A percentile compares a stretch with the other conserved stretches of the same genome.
These are phyloP conservation scores for Conticribra guillardii DNA, from an alignment of 108 stramenopile species.

Conservation along the genomic window DNA sequence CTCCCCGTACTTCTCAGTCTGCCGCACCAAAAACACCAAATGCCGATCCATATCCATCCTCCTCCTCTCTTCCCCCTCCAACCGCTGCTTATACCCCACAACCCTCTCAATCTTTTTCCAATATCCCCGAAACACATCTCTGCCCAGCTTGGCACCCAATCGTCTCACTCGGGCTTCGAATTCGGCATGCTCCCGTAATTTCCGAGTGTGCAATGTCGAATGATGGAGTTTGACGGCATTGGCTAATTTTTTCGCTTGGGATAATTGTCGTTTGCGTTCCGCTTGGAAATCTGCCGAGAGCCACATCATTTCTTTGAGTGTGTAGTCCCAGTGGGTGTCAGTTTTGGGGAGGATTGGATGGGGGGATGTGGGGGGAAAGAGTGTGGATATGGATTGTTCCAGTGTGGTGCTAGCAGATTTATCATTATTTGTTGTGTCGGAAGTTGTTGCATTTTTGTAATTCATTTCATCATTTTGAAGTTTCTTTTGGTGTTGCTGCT, in stretches of 20 bases:
- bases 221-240: conserved; percentile 54
- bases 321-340: conserved; percentile 83
- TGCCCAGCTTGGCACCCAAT: conserved; percentile 47
- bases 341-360: conserved; percentile 43
- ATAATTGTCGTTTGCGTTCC: conserved; percentile 81
- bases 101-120: conserved; percentile 87
- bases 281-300: conserved; percentile 79
- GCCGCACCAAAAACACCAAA: conserved; percentile 75
- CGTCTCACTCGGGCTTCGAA: conserved; percentile 61
- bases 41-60: conserved; percentile 88
- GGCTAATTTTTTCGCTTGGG: conserved; percentile 59
- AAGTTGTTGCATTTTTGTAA: background rate
- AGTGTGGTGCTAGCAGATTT: background rate
- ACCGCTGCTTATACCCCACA: conserved; percentile 81
- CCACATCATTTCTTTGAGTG: conserved; percentile 75
- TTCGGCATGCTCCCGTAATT: conserved; percentile 52
- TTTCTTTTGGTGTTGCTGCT: background rate
- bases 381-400: background rate
- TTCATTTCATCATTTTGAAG: background rate
- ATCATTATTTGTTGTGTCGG: background rate
- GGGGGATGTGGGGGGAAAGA: background rate
- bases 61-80: conserved; percentile 61
- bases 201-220: conserved; percentile 47
- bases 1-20: conserved; percentile 86
- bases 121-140: conserved; percentile 50